Conservation (phyloP, 495 filamentous ascomycete genomes). For the Chaetomium tenue region DNA sequence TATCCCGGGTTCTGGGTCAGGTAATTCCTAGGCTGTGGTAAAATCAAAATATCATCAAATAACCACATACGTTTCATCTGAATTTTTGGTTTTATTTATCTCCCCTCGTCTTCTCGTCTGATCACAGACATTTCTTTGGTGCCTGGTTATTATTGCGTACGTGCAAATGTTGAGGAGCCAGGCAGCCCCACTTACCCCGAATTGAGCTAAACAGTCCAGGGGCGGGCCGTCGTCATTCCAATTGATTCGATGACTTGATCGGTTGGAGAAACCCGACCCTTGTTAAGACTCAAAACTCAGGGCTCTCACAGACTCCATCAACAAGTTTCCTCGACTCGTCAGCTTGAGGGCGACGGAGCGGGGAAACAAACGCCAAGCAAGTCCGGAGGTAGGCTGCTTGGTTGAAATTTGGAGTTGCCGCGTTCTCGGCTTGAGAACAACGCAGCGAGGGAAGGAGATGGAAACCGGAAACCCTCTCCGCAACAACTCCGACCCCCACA, state of each 20-base stretch:
- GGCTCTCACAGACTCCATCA: no score
- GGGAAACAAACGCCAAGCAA: not conserved
- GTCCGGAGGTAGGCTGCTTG: not conserved
- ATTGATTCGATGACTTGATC: no score
- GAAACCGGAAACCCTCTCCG: not conserved
- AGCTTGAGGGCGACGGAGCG: not conserved
- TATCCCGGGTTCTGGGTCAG: no score
- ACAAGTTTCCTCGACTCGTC: not conserved
- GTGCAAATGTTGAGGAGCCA: no score
- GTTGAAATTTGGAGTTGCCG: conserved; percentile 4
- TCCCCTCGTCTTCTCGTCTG: not conserved
- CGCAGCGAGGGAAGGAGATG: not conserved
- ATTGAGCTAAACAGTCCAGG: not conserved
- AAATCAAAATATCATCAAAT: no score
- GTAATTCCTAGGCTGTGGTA: no score
- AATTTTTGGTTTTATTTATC: no score
- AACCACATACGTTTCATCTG: no score
- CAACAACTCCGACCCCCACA: conserved; percentile 4
- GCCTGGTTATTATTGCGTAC: no score
- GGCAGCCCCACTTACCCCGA: conserved; percentile 4
- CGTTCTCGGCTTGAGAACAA: conserved; percentile 13
- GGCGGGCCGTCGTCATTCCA: not conserved
- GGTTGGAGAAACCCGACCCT: no score
- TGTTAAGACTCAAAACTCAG: no score
- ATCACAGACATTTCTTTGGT: not conserved